phyloP scores from a whole-genome alignment of 352 stramenopile species.

The Phytophthora niederhauseri region DNA sequence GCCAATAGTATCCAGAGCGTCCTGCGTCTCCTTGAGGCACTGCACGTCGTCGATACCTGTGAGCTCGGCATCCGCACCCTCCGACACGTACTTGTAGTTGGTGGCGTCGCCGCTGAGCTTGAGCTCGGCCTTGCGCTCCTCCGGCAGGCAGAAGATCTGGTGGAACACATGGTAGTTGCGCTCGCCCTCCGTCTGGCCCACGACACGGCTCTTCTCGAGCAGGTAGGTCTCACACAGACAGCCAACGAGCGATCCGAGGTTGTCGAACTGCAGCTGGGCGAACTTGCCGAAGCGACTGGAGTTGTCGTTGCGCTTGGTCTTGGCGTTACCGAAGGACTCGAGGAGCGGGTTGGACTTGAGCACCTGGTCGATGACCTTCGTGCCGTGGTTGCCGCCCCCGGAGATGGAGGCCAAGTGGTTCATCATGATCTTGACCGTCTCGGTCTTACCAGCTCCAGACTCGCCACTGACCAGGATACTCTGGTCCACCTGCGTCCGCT shows the following conservation, averaged over 20 bases:
- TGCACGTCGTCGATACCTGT: constrained; percentile 74
- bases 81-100: constrained; percentile 83
- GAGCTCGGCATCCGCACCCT: constrained; percentile 55
- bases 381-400: constrained; percentile 64
- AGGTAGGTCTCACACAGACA: constrained; percentile 93
- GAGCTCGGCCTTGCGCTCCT: constrained; percentile 54
- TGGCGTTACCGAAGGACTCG: constrained; percentile 82
- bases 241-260: constrained; percentile 61
- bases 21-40: constrained; percentile 85
- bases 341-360: constrained; percentile 79
- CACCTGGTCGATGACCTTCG: constrained; percentile 81
- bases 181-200: constrained; percentile 91
- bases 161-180: constrained; percentile 99
- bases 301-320: constrained; percentile 89
- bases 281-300: constrained; percentile 85
- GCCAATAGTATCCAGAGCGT: constrained; percentile 91
- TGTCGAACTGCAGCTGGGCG: constrained; percentile 80
- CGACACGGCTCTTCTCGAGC: constrained; percentile 96
- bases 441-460: constrained; percentile 92
- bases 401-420: constrained; percentile 84
- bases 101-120: constrained; percentile 60
- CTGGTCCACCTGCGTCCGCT: constrained; percentile 82
- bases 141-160: constrained; percentile 84
- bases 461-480: constrained; percentile 88
- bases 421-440: constrained; percentile 96